Percentiles rank a stretch among this genome's conserved stretches.
Evolutionary conservation across 2,329 filamentous ascomycete genomes (phyloP).

Genomic region (Ascochyta viciae-villosae): DNA sequence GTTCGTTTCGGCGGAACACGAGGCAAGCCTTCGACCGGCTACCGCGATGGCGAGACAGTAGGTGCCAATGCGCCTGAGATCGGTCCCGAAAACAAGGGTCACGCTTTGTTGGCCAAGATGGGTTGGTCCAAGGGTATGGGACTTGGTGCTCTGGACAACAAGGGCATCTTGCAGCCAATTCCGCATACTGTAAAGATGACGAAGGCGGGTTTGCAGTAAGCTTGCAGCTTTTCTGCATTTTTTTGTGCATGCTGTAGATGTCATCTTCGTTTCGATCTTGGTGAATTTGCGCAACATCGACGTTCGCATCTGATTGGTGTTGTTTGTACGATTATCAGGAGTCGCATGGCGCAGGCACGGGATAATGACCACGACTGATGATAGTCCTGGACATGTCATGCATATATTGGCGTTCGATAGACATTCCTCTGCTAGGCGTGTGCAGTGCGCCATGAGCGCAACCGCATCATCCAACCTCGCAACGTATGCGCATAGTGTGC

Average conservation of each 20-base stretch:
- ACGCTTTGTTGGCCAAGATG: constrained; percentile 94
- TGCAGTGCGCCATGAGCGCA: not conserved
- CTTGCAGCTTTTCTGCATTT: not conserved
- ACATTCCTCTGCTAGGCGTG: not conserved
- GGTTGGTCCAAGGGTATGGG: constrained; percentile 90
- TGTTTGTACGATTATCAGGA: constrained; percentile 11
- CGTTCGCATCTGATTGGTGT: constrained; percentile 2
- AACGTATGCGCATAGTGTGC: not conserved
- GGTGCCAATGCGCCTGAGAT: constrained; percentile 86
- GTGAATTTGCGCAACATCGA: not conserved
- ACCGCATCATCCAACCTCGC: not conserved
- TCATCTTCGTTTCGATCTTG: not conserved
- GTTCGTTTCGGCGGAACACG: constrained; percentile 22
- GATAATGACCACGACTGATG: not conserved
- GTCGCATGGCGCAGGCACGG: constrained; percentile 3
- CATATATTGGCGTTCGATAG: constrained; percentile 10
- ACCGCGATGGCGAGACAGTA: constrained; percentile 86
- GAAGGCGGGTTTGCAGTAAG: constrained; percentile 72
- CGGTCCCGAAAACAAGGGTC: constrained; percentile 80
- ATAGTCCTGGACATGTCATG: not conserved
- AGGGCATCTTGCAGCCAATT: constrained; percentile 87
- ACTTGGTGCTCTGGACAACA: constrained; percentile 80
- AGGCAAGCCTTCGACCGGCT: constrained; percentile 49
- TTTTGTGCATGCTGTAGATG: not conserved
- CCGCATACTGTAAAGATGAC: constrained; percentile 85